phyloP scores from a whole-genome alignment of 306 rosid species.

The Calophaca sinica region DNA sequence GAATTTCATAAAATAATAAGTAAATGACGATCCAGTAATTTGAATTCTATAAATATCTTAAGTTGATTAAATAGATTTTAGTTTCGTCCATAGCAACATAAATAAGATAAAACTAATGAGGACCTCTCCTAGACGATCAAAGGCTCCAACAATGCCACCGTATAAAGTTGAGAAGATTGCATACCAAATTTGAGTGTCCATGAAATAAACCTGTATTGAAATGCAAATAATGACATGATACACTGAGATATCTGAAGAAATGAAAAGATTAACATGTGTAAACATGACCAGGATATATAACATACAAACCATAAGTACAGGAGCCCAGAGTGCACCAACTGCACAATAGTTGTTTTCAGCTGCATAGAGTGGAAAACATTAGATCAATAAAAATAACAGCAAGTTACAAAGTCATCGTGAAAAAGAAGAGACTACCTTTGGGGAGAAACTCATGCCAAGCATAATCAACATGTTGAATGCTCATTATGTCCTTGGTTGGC shows the following conservation, averaged over 20 bases:
- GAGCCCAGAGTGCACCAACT: conserved; percentile 83
- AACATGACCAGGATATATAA: conserved; percentile 42
- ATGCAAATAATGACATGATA: conserved; percentile 45
- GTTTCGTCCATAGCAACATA: conserved; percentile 22
- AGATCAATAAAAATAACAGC: conserved; percentile 43
- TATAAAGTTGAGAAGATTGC: conserved; percentile 77
- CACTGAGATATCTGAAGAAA: conserved; percentile 39
- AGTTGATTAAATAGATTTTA: conserved; percentile 27
- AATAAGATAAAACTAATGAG: conserved; percentile 35
- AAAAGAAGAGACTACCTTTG: conserved; percentile 60
- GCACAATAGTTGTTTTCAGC: conserved; percentile 79
- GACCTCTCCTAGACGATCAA: conserved; percentile 98
- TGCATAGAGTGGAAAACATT: conserved; percentile 53
- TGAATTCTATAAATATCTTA: conserved; percentile 31
- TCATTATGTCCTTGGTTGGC: conserved; percentile 92
- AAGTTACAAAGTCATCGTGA: conserved; percentile 15
- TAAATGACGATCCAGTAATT: conserved; percentile 30
- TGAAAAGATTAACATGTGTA: conserved; percentile 33
- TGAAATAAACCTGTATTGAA: conserved; percentile 83
- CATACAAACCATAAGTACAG: conserved; percentile 74
- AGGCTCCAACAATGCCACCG: conserved; percentile 91
- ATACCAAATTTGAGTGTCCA: conserved; percentile 99
- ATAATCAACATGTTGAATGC: conserved; percentile 65
- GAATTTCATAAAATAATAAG: conserved; percentile 35
- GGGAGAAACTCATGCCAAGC: conserved; percentile 98